Evolutionary conservation across 345 rosid genomes (phyloP).

Genomic region (Cardiospermum halicacabum): DNA sequence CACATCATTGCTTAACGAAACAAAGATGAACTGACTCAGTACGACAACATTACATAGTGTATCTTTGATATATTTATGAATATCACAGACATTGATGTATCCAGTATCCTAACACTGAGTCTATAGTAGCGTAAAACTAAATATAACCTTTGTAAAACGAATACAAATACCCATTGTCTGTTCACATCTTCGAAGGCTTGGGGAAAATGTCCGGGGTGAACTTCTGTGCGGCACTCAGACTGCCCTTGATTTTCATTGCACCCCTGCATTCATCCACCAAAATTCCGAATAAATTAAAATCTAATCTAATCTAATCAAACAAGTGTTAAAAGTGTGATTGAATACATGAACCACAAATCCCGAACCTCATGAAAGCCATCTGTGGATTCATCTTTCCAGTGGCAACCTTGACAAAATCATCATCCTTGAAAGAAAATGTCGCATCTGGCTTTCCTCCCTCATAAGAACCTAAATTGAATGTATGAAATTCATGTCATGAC

Average conservation of each 20-base stretch:
- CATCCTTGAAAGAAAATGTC: conserved; percentile 77
- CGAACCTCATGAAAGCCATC: conserved; percentile 88
- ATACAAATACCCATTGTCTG: conserved; percentile 1
- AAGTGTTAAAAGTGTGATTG: background rate
- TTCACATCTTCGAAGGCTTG: conserved; percentile 85
- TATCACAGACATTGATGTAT: conserved; percentile 2
- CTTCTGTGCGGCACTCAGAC: conserved; percentile 90
- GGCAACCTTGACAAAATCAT: conserved; percentile 87
- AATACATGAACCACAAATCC: too few species aligned
- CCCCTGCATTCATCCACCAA: conserved; percentile 54
- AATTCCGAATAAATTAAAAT: background rate
- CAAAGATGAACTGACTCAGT: background rate
- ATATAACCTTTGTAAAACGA: background rate
- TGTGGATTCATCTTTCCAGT: conserved; percentile 93
- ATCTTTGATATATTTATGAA: background rate
- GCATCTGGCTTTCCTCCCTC: conserved; percentile 95
- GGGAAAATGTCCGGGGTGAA: conserved; percentile 98
- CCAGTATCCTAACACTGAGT: background rate
- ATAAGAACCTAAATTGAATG: conserved; percentile 49
- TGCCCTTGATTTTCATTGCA: conserved; percentile 89
- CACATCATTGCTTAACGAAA: background rate
- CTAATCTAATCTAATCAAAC: background rate
- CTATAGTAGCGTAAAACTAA: background rate
- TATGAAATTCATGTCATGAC: background rate
- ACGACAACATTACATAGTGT: background rate